Evolutionary conservation across 2,329 filamentous ascomycete genomes (phyloP).

Genomic region (Aspergillus cejpii): DNA sequence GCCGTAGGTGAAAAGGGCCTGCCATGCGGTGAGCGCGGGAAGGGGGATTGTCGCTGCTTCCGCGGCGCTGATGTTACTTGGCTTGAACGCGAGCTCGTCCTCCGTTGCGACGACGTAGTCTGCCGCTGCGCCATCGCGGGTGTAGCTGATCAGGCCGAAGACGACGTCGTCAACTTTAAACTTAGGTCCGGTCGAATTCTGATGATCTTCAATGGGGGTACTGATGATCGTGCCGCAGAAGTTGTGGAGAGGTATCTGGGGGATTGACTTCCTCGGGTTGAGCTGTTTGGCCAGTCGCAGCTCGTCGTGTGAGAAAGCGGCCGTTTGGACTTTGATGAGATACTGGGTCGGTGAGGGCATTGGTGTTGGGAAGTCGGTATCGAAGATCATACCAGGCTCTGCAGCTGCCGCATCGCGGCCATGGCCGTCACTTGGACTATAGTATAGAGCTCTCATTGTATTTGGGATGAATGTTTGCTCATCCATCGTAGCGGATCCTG

Average conservation of each 20-base stretch:
- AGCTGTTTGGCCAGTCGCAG: constrained; percentile 23
- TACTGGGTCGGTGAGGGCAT: constrained; percentile 34
- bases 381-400: constrained; percentile 29
- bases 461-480: constrained; percentile 33
- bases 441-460: constrained; percentile 38
- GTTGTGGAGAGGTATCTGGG: constrained; percentile 38
- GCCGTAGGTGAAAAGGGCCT: constrained; percentile 36
- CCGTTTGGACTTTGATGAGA: constrained; percentile 36
- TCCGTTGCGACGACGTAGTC: constrained; percentile 37
- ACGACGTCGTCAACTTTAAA: constrained; percentile 40
- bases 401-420: constrained; percentile 6
- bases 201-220: constrained; percentile 29
- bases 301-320: constrained; percentile 37
- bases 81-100: constrained; percentile 35
- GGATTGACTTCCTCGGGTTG: constrained; percentile 25
- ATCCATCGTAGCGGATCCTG: constrained; percentile 26
- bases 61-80: constrained; percentile 30
- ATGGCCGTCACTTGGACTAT: constrained; percentile 21
- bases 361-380: constrained; percentile 33
- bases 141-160: constrained; percentile 35
- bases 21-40: constrained; percentile 38
- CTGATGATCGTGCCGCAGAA: constrained; percentile 37
- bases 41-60: constrained; percentile 36
- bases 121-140: constrained; percentile 38
- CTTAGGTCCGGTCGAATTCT: constrained; percentile 27